Conservation (phyloP, 108 stramenopile genomes). For the Skeletonema costatum region DNA sequence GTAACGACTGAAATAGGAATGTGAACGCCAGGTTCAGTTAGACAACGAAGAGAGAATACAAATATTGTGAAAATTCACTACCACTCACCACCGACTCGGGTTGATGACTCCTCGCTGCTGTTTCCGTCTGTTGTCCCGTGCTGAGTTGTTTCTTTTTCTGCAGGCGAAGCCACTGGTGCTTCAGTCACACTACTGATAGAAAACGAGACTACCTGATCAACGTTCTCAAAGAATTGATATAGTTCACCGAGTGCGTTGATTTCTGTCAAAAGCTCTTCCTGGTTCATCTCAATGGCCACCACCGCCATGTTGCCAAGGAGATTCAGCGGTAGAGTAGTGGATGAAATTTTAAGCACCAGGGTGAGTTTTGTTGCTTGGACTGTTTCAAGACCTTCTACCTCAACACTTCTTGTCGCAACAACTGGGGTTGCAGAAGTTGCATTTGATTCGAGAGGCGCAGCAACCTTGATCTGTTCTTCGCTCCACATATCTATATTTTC, state of each 20-base stretch:
- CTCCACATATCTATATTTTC: neutral
- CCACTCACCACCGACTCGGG: neutral
- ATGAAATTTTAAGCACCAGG: neutral
- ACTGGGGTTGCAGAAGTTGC: neutral
- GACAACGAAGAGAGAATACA: neutral
- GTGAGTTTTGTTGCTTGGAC: conserved; percentile 4
- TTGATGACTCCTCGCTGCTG: neutral
- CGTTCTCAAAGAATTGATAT: neutral
- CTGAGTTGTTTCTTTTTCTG: neutral
- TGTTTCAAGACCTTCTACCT: neutral
- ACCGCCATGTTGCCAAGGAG: neutral
- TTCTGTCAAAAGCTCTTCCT: neutral
- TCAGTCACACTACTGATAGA: neutral
- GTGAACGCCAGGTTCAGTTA: neutral
- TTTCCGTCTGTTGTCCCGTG: neutral
- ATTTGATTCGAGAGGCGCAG: neutral
- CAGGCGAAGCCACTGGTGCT: conserved; percentile 2
- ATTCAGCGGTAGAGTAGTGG: neutral
- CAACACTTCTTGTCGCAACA: neutral
- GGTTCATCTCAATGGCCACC: neutral
- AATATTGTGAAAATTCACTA: neutral
- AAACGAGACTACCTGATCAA: neutral
- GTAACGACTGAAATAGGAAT: neutral
- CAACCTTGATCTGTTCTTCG: neutral
- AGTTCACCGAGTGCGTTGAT: neutral